Evolutionary conservation across 2,329 filamentous ascomycete genomes (phyloP).

Genomic region (Capronia epimyces): DNA sequence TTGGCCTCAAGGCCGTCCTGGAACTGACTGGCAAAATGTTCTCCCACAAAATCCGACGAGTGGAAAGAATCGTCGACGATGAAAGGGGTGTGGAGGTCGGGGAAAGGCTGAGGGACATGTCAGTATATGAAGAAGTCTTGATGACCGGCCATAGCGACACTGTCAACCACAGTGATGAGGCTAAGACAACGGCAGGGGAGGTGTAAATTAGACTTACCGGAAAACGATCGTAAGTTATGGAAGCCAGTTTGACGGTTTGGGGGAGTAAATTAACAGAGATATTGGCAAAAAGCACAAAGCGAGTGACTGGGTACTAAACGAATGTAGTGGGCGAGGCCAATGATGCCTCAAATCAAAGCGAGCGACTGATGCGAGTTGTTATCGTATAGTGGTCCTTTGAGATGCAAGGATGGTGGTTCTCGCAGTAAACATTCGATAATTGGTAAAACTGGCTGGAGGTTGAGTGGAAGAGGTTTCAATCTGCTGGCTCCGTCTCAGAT

Average conservation of each 20-base stretch:
- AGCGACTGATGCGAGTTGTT: constrained; percentile 35
- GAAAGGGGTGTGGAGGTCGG: constrained; percentile 43
- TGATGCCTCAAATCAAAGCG: constrained; percentile 42
- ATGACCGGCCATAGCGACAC: constrained; percentile 2
- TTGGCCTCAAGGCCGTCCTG: constrained; percentile 51
- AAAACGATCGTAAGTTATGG: constrained; percentile 43
- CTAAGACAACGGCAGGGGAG: constrained; percentile 19
- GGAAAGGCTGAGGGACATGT: constrained; percentile 23
- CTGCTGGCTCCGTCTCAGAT: not conserved
- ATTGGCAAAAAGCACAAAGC: constrained; percentile 39
- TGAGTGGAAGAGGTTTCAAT: constrained; percentile 2
- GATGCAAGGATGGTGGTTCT: constrained; percentile 8
- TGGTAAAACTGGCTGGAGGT: constrained; percentile 2
- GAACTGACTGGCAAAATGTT: constrained; percentile 41
- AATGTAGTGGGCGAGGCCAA: constrained; percentile 34
- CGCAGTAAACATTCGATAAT: constrained; percentile 20
- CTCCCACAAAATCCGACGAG: constrained; percentile 43
- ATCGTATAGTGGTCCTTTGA: constrained; percentile 18
- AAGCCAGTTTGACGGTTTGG: constrained; percentile 46
- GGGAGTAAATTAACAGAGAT: constrained; percentile 5
- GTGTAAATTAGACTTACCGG: constrained; percentile 37
- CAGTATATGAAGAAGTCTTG: constrained; percentile 36
- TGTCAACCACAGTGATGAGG: not conserved
- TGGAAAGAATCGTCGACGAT: constrained; percentile 46
- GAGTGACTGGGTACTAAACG: constrained; percentile 43